These are phyloP conservation scores for Gypsophila paniculata DNA, from an alignment of 179 eudicot species.

Conservation along the genomic window DNA sequence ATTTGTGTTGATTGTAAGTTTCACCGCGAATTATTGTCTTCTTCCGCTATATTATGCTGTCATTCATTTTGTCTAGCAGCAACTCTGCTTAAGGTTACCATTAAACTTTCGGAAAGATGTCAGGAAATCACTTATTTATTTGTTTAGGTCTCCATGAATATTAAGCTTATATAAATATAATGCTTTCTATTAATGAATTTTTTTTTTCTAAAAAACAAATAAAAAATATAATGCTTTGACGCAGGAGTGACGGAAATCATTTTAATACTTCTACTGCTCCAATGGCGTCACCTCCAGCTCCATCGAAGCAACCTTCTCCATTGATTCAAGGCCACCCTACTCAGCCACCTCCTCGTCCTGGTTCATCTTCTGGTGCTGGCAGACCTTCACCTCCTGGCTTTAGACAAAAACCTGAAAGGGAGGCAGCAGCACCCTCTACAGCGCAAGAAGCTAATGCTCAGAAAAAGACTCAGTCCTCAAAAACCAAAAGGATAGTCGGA, in stretches of 20 bases:
- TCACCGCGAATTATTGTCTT: background rate
- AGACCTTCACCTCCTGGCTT: conserved; percentile 30
- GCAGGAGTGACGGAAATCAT: conserved; percentile 82
- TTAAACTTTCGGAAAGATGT: background rate
- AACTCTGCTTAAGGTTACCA: background rate
- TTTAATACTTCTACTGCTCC: conserved; percentile 58
- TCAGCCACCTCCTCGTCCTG: conserved; percentile 32
- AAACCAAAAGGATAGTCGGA: conserved; percentile 56
- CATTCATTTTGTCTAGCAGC: background rate
- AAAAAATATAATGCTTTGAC: background rate
- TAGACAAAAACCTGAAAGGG: conserved; percentile 47
- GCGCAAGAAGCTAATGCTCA: conserved; percentile 42
- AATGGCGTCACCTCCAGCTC: conserved; percentile 48
- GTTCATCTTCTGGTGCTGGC: conserved; percentile 24
- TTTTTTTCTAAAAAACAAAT: too few species aligned
- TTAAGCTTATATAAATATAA: conserved; percentile 9
- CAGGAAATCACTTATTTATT: background rate
- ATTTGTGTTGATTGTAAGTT: background rate
- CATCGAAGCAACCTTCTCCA: conserved; percentile 35
- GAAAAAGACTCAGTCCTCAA: conserved; percentile 34
- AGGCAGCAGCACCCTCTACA: conserved; percentile 51
- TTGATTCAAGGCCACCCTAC: conserved; percentile 28
- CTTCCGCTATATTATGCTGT: background rate
- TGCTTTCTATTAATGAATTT: background rate
- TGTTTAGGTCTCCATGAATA: background rate